phyloP scores from a whole-genome alignment of 2,329 filamentous ascomycete genomes.

The Phialocephala sp. region DNA sequence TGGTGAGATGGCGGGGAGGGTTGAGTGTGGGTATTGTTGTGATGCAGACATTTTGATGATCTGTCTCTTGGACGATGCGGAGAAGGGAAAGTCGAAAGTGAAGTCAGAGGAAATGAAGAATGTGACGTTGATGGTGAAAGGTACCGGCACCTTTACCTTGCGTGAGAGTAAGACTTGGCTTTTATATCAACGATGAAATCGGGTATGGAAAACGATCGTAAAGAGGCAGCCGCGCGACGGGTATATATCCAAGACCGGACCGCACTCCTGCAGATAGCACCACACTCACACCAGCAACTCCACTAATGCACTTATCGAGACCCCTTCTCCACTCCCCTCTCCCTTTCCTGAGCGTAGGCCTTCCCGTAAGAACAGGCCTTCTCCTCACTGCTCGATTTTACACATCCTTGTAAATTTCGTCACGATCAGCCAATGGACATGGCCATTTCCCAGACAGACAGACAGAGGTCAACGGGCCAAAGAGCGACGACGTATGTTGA shows the following conservation, averaged over 20 bases:
- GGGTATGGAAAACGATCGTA: background rate
- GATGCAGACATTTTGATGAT: conserved; percentile 22
- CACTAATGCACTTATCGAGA: conserved; percentile 2
- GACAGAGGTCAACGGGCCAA: conserved; percentile 6
- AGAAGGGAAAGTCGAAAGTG: background rate
- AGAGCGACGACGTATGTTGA: background rate
- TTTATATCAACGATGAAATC: background rate
- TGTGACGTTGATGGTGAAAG: background rate
- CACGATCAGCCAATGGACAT: conserved; percentile 20
- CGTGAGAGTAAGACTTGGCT: background rate
- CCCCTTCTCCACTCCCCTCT: conserved; percentile 7
- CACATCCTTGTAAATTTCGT: conserved; percentile 12
- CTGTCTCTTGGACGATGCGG: background rate
- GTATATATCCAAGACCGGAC: conserved; percentile 12
- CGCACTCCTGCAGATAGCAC: background rate
- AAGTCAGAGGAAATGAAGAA: background rate
- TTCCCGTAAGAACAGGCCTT: background rate
- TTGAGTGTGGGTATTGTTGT: conserved; percentile 15
- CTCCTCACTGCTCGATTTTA: conserved; percentile 16
- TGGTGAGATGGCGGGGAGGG: conserved; percentile 2
- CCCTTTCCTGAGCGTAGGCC: conserved; percentile 6
- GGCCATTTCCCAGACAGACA: background rate
- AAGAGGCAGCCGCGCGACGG: background rate
- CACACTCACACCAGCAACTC: conserved; percentile 1
- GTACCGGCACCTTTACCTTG: conserved; percentile 1